Percentiles rank a stretch among this genome's conserved stretches.
Conservation (phyloP, 768 basidiomycete genomes). For the Dacryopinax primogenitus region DNA sequence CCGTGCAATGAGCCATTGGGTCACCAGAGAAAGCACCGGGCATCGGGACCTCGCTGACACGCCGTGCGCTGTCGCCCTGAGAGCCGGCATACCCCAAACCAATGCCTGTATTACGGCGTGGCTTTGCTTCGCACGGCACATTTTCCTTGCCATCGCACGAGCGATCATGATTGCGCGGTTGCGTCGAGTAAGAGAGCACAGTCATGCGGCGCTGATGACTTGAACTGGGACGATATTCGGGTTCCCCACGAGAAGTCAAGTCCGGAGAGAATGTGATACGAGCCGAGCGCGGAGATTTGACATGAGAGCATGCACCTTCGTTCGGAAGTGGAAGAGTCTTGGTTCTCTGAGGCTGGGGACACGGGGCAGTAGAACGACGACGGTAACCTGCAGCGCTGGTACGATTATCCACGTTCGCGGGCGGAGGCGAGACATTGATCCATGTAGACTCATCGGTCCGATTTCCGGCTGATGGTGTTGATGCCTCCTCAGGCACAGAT, state of each 20-base stretch:
- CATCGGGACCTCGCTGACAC: not conserved
- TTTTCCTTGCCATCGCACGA: not conserved
- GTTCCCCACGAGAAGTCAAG: not conserved
- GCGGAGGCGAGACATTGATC: not conserved
- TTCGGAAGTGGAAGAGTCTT: not conserved
- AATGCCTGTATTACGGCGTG: not conserved
- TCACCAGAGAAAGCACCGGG: not conserved
- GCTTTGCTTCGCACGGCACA: not conserved
- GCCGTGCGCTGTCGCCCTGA: not conserved
- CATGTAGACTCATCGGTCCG: not conserved
- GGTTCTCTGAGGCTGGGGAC: not conserved
- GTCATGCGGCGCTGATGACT: slow-evolving; percentile 5
- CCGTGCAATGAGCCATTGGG: not conserved
- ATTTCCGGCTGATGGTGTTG: not conserved
- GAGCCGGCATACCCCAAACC: not conserved
- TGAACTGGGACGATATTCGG: not conserved
- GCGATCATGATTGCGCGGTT: not conserved
- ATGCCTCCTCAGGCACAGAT: not conserved
- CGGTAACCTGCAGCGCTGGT: not conserved
- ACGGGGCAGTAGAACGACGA: not conserved
- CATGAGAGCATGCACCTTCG: not conserved
- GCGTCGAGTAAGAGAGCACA: not conserved
- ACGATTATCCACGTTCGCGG: not conserved
- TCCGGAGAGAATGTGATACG: not conserved
- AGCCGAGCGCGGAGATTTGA: not conserved